Evolutionary conservation across 345 rosid genomes (phyloP).

Genomic region (Melaleuca quinquenervia): DNA sequence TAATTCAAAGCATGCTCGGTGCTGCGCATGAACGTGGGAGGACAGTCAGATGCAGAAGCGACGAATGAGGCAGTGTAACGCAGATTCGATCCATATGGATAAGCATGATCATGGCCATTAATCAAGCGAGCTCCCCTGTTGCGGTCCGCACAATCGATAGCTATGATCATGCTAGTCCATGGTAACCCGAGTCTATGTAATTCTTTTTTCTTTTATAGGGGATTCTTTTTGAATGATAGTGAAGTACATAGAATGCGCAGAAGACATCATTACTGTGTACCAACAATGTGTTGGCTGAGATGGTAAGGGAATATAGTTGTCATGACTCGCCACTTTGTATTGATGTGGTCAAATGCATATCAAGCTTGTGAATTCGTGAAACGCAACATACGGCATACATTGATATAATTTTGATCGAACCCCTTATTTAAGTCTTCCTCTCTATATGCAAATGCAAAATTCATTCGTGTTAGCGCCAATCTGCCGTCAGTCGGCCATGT

Average conservation of each 20-base stretch:
- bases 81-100: neutral
- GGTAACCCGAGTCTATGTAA: neutral
- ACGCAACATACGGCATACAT: neutral
- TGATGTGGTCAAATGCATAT: neutral
- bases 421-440: neutral
- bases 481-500: fast-evolving
- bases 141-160: neutral
- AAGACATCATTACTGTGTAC: neutral
- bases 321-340: neutral
- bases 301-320: neutral
- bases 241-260: neutral
- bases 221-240: neutral
- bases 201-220: neutral
- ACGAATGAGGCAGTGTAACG: neutral
- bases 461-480: fast-evolving
- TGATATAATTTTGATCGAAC: too few relatives aligned
- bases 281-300: neutral
- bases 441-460: neutral
- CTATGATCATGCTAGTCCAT: neutral
- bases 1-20: neutral
- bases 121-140: neutral
- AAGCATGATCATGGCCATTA: neutral
- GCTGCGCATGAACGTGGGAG: neutral
- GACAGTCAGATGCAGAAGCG: neutral
- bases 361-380: neutral